phyloP scores from a whole-genome alignment of 2,329 filamentous ascomycete species.

The Zarea fungicola region DNA sequence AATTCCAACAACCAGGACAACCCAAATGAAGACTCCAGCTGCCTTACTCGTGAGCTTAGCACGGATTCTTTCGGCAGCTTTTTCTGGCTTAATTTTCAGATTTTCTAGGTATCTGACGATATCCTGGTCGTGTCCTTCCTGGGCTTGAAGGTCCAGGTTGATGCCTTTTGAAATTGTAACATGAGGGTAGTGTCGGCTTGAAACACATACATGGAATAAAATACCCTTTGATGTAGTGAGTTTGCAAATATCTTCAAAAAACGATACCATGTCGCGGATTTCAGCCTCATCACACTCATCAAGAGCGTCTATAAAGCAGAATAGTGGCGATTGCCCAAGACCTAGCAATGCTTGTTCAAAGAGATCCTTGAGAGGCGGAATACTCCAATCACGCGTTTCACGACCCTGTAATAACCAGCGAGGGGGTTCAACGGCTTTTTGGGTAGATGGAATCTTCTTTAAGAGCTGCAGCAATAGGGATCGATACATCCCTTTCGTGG shows the following conservation, averaged over 20 bases:
- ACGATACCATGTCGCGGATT: conserved; percentile 34
- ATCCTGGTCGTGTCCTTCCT: conserved; percentile 21
- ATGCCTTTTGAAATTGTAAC: conserved; percentile 28
- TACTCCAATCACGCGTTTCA: not conserved
- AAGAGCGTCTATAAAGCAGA: conserved; percentile 36
- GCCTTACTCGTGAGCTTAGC: conserved; percentile 30
- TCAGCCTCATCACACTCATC: conserved; percentile 43
- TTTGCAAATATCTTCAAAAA: conserved; percentile 34
- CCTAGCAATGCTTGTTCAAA: not conserved
- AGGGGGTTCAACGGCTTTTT: not conserved
- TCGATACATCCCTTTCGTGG: conserved; percentile 42
- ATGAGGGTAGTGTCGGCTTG: conserved; percentile 43
- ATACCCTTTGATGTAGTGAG: conserved; percentile 12
- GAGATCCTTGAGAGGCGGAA: not conserved
- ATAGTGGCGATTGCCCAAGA: conserved; percentile 1
- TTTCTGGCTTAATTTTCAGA: conserved; percentile 2
- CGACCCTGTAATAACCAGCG: too few species aligned
- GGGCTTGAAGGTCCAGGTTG: conserved; percentile 20
- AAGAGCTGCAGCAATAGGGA: conserved; percentile 43
- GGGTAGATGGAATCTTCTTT: not conserved
- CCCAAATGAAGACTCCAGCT: conserved; percentile 40
- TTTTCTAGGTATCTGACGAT: conserved; percentile 18
- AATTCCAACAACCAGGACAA: conserved; percentile 33
- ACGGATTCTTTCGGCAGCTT: not conserved
- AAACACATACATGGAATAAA: conserved; percentile 34